phyloP scores from a whole-genome alignment of 1,139 yeast genomes.

The Pichia sp. region DNA sequence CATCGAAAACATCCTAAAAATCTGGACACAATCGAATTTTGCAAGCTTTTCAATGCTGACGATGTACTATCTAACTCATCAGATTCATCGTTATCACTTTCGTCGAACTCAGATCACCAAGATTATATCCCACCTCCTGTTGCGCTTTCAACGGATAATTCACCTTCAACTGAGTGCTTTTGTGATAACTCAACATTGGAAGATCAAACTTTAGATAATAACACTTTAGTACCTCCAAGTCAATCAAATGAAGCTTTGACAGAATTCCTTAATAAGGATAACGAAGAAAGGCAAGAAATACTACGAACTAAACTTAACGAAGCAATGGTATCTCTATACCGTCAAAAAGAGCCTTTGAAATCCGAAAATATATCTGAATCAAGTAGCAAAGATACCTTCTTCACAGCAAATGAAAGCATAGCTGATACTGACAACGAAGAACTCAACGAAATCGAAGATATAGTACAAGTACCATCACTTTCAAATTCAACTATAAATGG shows the following conservation, averaged over 20 bases:
- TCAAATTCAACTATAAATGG: too few species aligned
- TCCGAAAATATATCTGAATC: not conserved
- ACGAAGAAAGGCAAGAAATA: constrained; percentile 6
- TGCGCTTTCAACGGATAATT: too few species aligned
- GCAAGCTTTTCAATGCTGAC: not conserved
- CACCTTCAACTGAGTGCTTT: too few species aligned
- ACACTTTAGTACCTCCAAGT: too few species aligned
- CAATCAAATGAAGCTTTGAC: not conserved
- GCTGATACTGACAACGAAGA: not conserved
- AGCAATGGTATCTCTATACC: constrained; percentile 7
- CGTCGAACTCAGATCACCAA: too few species aligned
- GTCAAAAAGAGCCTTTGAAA: not conserved
- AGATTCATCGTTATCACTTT: too few species aligned
- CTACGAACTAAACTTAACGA: constrained; percentile 6
- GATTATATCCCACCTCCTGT: too few species aligned
- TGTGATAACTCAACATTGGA: too few species aligned
- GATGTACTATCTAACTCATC: too few species aligned
- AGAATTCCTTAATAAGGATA: not conserved
- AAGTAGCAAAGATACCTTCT: not conserved
- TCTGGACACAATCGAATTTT: not conserved
- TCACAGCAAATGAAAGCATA: not conserved
- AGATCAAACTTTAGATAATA: too few species aligned
- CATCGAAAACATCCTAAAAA: not conserved
- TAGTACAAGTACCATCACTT: too few species aligned
- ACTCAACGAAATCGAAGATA: too few species aligned